Conservation (phyloP, 2,329 filamentous ascomycete genomes). For the Pseudofabraea citricarpa region DNA sequence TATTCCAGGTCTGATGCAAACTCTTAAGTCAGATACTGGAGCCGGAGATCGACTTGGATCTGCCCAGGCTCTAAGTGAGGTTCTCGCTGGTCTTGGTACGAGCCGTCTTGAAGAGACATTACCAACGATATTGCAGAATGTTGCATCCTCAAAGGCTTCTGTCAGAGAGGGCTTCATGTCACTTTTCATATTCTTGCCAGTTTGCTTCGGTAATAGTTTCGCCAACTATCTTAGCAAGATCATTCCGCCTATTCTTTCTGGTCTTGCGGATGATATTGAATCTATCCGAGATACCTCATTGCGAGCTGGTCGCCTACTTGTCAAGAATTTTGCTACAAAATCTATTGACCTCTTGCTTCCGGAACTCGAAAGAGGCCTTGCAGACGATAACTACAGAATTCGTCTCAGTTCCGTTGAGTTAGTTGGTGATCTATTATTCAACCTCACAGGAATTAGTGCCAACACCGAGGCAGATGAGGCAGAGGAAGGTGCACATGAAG, state of each 20-base stretch:
- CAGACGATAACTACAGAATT: conserved; percentile 97
- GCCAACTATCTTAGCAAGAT: conserved; percentile 92
- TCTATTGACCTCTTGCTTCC: conserved; percentile 91
- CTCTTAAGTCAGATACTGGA: conserved; percentile 93
- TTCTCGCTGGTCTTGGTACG: conserved; percentile 90
- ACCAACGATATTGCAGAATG: conserved; percentile 93
- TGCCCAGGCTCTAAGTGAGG: conserved; percentile 92
- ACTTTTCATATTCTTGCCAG: conserved; percentile 96
- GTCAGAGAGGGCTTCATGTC: conserved; percentile 99
- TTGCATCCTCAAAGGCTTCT: conserved; percentile 81
- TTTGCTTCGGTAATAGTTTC: conserved; percentile 98
- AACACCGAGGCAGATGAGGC: conserved; percentile 77
- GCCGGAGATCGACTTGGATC: conserved; percentile 95
- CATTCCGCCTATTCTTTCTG: conserved; percentile 90
- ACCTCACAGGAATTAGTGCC: conserved; percentile 87
- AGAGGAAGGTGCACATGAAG: conserved; percentile 74
- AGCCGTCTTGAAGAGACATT: conserved; percentile 90
- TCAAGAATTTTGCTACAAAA: conserved; percentile 96
- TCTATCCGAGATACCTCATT: conserved; percentile 96
- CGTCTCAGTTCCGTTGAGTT: conserved; percentile 97
- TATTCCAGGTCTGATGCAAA: conserved; percentile 95
- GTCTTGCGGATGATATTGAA: conserved; percentile 92
- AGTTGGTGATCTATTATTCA: conserved; percentile 94
- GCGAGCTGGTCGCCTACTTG: conserved; percentile 84
- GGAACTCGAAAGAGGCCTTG: conserved; percentile 90